These are phyloP conservation scores for Obelidium mucronatum DNA, from an alignment of 192 early-diverging fungal genomes.

Conservation along the genomic window DNA sequence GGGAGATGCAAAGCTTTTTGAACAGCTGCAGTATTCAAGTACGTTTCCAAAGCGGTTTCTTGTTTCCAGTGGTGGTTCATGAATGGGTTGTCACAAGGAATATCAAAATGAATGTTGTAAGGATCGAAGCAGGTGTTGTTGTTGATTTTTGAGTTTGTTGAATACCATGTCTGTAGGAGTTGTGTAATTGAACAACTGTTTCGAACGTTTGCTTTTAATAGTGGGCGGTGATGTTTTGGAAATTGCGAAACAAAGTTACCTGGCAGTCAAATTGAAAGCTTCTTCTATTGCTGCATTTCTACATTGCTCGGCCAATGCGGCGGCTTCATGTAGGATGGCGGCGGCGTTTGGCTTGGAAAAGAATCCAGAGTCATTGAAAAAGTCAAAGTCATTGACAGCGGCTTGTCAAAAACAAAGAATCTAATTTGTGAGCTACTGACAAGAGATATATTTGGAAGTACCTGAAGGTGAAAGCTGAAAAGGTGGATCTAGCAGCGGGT, in stretches of 20 bases:
- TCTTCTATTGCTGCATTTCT: background rate
- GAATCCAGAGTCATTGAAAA: background rate
- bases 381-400: background rate
- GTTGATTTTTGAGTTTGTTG: background rate
- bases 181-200: background rate
- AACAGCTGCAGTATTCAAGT: background rate
- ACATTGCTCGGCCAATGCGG: background rate
- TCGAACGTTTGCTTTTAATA: too few relatives aligned
- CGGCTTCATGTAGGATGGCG: constrained; percentile 39
- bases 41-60: background rate
- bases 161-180: background rate
- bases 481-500: constrained; percentile 50
- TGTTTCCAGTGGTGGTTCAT: background rate
- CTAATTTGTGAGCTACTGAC: background rate
- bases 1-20: background rate
- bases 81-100: background rate
- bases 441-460: background rate
- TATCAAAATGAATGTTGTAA: background rate
- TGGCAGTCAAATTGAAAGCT: background rate
- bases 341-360: background rate
- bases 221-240: too few relatives aligned
- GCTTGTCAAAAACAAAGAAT: background rate
- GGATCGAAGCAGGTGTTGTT: background rate
- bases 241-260: too few relatives aligned
- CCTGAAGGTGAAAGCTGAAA: background rate